Evolutionary conservation across 2,329 filamentous ascomycete genomes (phyloP).

Genomic region (Dactylellina cionopaga): DNA sequence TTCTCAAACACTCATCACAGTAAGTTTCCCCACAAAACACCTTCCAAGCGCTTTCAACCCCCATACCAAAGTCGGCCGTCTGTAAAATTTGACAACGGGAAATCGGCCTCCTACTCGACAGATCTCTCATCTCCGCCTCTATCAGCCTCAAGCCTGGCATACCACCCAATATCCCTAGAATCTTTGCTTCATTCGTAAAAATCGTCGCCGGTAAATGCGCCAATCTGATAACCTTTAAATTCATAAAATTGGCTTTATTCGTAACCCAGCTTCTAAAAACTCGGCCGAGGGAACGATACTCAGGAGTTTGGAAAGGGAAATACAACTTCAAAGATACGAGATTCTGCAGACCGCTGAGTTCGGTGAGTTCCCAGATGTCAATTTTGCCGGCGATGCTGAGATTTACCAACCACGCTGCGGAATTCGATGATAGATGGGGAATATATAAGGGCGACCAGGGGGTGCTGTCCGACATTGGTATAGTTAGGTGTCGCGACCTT

Average conservation of each 20-base stretch:
- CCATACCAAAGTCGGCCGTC: conserved; percentile 7
- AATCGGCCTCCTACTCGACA: background rate
- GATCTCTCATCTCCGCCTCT: conserved; percentile 12
- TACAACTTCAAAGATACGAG: conserved; percentile 27
- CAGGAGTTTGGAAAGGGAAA: background rate
- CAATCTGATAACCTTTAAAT: conserved; percentile 21
- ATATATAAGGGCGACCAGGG: conserved; percentile 42
- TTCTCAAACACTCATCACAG: conserved; percentile 9
- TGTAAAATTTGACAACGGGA: background rate
- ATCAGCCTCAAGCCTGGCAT: conserved; percentile 19
- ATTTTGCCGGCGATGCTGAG: conserved; percentile 26
- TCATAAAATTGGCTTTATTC: conserved; percentile 27
- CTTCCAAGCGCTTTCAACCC: conserved; percentile 5
- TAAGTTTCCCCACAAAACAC: conserved; percentile 4
- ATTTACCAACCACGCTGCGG: conserved; percentile 34
- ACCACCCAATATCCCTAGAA: conserved; percentile 6
- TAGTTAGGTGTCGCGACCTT: conserved; percentile 23
- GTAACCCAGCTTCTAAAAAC: conserved; percentile 49
- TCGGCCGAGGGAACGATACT: conserved; percentile 7
- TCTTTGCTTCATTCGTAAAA: background rate
- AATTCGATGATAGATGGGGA: conserved; percentile 10
- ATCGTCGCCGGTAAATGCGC: background rate
- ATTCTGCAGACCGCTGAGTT: conserved; percentile 23
- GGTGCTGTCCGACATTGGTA: conserved; percentile 24
- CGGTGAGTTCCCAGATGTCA: conserved; percentile 38